Base-by-base conservation (phyloP, 202 grass and related monocot species). In the Zoysia matrella region DNA sequence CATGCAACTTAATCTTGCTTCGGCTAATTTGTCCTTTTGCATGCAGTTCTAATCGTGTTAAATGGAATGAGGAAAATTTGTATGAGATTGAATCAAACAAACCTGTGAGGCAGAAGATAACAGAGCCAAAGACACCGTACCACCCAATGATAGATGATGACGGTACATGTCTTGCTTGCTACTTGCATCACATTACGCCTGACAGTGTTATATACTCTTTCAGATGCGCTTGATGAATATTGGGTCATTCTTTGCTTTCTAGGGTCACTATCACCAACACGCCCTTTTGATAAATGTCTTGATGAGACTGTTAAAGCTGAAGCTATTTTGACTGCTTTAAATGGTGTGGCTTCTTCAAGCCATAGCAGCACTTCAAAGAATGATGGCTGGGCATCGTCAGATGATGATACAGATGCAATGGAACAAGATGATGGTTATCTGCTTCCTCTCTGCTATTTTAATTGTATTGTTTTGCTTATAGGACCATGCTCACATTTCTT, bases 41-140 rank as follows among this genome's bases (percentile, higher is more conserved):
- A 47, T 76, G 52, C 72, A 90, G 75, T 67, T 90, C 86, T 79
- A 73, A 18, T 47, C 80, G 52, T 16, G 96, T 98, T 75, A 91
- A 77, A 72, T 98, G 96, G 96, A 90, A 98, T 71, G 92, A 98
- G 78, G 92, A 87, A 64, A 98, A 98, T 74, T 67, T 98, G 67
- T 67, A 95, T 65, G 95, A 98, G 73, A 98, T 98, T 81, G 96
- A 98, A 93, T 84, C 92, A 80, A 98, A 87, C 81, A 98, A 98
- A 52, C 96, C 92, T 47, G 85, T 98, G 69, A 89, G 96, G 77
- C 96, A 98, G 85, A 98, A 95, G 87, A 98, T 95, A 78, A 98
- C 87, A 69, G 96, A 98, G 86, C 96, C 96, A 50, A 98, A 95
- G 78, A 98, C 96, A 77, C 96, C 96, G 8, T 98, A 92, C 71